Percentiles rank a stretch among this genome's conserved stretches.
These are phyloP conservation scores for Ophiostoma quercus DNA, from an alignment of 2,329 filamentous ascomycete species.

Conservation along the genomic window DNA sequence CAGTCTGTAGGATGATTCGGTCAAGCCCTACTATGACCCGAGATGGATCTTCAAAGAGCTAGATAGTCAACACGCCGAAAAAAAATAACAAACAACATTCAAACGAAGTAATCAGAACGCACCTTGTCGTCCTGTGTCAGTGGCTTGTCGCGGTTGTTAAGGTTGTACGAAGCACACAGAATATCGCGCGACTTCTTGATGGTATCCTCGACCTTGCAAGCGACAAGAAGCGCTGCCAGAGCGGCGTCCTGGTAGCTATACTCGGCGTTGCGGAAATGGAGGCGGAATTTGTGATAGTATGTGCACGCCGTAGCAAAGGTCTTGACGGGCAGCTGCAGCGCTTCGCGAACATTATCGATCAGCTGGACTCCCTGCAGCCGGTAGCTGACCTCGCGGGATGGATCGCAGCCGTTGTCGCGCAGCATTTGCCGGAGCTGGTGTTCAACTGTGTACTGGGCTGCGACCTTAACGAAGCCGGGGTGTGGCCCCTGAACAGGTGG, in stretches of 20 bases:
- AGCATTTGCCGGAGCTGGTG: conserved; percentile 71
- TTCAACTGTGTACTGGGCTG: conserved; percentile 73
- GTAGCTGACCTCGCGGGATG: conserved; percentile 72
- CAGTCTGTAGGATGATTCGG: conserved; percentile 84
- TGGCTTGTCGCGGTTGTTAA: conserved; percentile 64
- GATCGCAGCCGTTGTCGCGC: conserved; percentile 62
- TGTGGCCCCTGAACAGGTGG: conserved; percentile 27
- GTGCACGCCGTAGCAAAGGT: conserved; percentile 88
- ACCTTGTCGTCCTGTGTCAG: conserved; percentile 78
- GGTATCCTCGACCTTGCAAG: conserved; percentile 97
- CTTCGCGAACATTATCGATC: conserved; percentile 78
- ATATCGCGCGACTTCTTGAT: conserved; percentile 95
- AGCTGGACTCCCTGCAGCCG: conserved; percentile 81
- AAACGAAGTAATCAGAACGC: neutral
- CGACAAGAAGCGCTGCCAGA: conserved; percentile 80
- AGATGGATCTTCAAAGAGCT: conserved; percentile 65
- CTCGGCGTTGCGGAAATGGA: conserved; percentile 77
- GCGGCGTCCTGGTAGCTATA: conserved; percentile 85
- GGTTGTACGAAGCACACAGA: conserved; percentile 80
- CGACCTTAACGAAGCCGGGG: conserved; percentile 46
- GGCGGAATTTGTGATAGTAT: conserved; percentile 90
- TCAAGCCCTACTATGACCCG: conserved; percentile 85
- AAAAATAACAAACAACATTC: neutral
- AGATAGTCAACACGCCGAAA: neutral
- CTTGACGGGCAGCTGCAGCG: conserved; percentile 78